Base-by-base conservation (phyloP, 768 basidiomycete species). In the Paxillus rubicundulus region DNA sequence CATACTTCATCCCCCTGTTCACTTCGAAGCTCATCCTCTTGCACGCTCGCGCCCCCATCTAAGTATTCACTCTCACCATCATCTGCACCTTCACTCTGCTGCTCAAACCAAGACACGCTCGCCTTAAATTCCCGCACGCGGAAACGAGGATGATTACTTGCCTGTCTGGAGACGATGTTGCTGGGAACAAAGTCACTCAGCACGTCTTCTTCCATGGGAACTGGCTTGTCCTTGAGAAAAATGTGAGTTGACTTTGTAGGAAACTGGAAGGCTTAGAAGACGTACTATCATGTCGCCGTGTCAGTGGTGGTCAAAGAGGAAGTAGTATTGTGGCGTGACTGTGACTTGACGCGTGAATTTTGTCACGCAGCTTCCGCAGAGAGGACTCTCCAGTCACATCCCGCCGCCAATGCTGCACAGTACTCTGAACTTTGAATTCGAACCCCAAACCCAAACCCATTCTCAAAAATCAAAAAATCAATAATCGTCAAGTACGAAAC, bases 161-260 rank as follows among this genome's bases (percentile, higher is more conserved):
- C 92, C 76, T 91, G 88, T 63, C 93, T 82, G 50, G 92, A 94
- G 42, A 94, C 86, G 57, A 95, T 92, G 66, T 92, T 91, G 67
- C 86, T 89, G 2, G 93, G 93, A 8, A 96, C 85, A 52, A 95
- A 82, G 68, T 96, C 93, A 62, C 89, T 91, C 55, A 97, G 78
- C 45, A 92, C 86, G 68, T 95, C 93, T 48, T 93, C 92, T 12
- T 84, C 82, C 62, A 73, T 74, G 9, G 55, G 60, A 1, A 18
- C 48, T 18, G 52, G 37, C 4, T 33, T 40, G 30, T 62, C 59
- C 61, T 70, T 27, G 3, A 18, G n/a, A 20, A 6, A 21, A 5
- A 9, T n/a, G 18, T 64, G 42, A 30, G 38, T 17, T 20, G 5
- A 12, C 13, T 17, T 14, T 16, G 37, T 37, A 33, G 20, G 28